phyloP scores from a whole-genome alignment of 345 rosid genomes.

The Excoecaria cochinchinensis region DNA sequence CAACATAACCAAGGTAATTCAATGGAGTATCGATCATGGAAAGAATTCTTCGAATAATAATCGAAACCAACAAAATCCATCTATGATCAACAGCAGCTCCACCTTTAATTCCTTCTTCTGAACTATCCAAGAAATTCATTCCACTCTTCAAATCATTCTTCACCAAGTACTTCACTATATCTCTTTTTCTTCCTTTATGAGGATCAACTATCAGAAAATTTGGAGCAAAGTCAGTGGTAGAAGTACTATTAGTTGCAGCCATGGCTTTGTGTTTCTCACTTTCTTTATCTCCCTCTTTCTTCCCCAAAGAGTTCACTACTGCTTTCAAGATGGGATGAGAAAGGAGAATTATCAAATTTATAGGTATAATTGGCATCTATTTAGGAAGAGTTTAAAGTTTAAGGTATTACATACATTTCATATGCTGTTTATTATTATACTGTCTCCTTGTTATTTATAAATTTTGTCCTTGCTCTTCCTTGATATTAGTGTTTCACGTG shows the following conservation, averaged over 20 bases:
- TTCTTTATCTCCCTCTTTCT: background rate
- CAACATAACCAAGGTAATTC: conserved; percentile 53
- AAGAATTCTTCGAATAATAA: conserved; percentile 53
- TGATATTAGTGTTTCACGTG: too few species aligned
- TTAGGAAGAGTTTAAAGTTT: too few species aligned
- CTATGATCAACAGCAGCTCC: conserved; percentile 44
- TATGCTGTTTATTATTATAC: too few species aligned
- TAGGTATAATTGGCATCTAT: background rate
- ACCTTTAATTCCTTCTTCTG: conserved; percentile 25
- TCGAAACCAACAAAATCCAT: conserved; percentile 60
- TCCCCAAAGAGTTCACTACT: background rate
- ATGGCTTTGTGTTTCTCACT: background rate
- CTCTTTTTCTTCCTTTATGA: conserved; percentile 49
- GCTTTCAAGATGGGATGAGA: background rate
- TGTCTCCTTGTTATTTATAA: too few species aligned
- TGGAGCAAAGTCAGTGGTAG: background rate
- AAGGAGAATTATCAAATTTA: conserved; percentile 1
- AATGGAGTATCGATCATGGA: conserved; percentile 48
- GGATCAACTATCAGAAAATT: conserved; percentile 51
- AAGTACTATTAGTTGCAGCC: background rate
- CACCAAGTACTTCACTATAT: conserved; percentile 46
- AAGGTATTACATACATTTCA: too few species aligned
- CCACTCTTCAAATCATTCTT: conserved; percentile 43
- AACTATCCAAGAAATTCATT: conserved; percentile 53
- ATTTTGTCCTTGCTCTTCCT: too few species aligned